Conservation (phyloP, 495 filamentous ascomycete genomes). For the Talaromyces ruber region DNA sequence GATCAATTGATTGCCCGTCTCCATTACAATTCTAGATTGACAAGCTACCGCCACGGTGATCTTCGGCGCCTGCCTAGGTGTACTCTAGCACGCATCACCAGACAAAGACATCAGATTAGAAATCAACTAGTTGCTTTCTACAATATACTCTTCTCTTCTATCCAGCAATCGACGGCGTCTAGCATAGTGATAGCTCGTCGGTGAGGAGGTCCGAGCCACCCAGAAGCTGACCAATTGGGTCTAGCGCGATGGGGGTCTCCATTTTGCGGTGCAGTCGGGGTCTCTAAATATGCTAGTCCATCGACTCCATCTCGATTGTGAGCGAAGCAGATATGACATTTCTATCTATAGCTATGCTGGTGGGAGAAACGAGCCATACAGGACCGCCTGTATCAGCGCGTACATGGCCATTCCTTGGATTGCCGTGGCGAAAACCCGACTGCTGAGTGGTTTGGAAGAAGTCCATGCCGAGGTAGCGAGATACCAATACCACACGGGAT, state of each 20-base stretch:
- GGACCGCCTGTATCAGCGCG: constrained; percentile 65
- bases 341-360: constrained; percentile 50
- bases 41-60: neutral
- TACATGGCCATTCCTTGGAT: constrained; percentile 72
- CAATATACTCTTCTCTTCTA: neutral
- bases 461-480: constrained; percentile 37
- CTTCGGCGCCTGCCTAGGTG: neutral
- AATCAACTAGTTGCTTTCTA: neutral
- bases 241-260: neutral
- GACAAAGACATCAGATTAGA: neutral
- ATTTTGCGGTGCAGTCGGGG: neutral
- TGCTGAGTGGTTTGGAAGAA: neutral
- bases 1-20: neutral
- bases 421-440: constrained; percentile 17
- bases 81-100: too few species aligned
- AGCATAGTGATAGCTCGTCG: neutral
- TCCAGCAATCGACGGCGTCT: neutral
- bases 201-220: neutral
- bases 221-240: neutral
- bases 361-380: constrained; percentile 90
- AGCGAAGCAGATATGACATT: neutral
- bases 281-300: neutral
- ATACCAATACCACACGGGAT: constrained; percentile 86
- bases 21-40: neutral
- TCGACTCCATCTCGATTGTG: neutral